phyloP scores from a whole-genome alignment of 2,329 filamentous ascomycete genomes.

The Monilinia polystroma region DNA sequence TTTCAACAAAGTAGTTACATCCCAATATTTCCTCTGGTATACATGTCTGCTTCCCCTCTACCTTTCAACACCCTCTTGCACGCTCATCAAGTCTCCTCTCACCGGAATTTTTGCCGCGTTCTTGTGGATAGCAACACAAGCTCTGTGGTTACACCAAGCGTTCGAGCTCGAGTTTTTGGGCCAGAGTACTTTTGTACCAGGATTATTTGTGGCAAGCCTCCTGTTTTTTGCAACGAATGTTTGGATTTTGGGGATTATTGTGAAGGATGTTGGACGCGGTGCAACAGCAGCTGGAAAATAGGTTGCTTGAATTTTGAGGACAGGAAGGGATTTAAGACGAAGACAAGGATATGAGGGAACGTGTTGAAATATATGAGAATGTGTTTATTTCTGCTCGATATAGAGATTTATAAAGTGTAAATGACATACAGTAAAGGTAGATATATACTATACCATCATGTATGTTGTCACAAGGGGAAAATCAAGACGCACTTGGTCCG shows the following conservation, averaged over 20 bases:
- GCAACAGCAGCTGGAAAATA: not conserved
- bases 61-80: conserved; percentile 78
- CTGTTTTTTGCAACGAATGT: conserved; percentile 82
- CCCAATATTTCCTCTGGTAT: conserved; percentile 97
- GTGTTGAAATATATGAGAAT: not conserved
- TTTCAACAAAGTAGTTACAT: conserved; percentile 79
- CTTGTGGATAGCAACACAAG: conserved; percentile 77
- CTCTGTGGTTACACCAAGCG: conserved; percentile 71
- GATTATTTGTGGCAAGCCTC: conserved; percentile 73
- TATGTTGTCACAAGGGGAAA: too few species aligned
- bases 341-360: not conserved
- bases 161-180: conserved; percentile 80
- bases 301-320: not conserved
- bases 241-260: conserved; percentile 80
- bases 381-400: not conserved
- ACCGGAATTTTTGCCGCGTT: conserved; percentile 64
- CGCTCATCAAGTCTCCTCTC: conserved; percentile 59
- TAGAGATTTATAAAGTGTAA: not conserved
- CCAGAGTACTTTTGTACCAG: conserved; percentile 77
- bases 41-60: conserved; percentile 91
- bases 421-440: too few species aligned
- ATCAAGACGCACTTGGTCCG: not conserved
- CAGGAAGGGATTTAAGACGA: not conserved
- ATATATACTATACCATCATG: too few species aligned
- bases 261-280: conserved; percentile 56